A percentile compares a stretch with the other conserved stretches of the same genome.
Evolutionary conservation across 139 green algal species (phyloP).

Genomic region (Spirogloea muscicola): DNA sequence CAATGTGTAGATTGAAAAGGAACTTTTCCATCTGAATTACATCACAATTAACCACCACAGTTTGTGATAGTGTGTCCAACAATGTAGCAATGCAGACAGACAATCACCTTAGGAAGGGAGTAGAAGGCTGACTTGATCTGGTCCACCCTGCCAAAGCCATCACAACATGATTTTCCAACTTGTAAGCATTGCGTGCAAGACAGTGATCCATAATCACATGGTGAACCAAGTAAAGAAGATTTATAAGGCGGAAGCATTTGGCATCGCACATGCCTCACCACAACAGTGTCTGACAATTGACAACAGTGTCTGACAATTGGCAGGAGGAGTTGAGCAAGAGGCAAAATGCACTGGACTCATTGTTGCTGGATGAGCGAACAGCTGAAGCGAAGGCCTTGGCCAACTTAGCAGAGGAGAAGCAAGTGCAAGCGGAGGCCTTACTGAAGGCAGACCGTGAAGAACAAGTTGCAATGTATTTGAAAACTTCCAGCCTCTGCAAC

Average conservation of each 20-base stretch:
- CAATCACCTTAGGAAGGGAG: constrained; percentile 1
- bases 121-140: constrained; percentile 25
- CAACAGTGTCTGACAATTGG: not conserved
- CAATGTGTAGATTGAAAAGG: too few relatives aligned
- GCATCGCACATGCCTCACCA: too few relatives aligned
- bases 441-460: constrained; percentile 3
- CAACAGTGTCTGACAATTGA: too few relatives aligned
- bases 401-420: not conserved
- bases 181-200: not conserved
- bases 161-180: not conserved
- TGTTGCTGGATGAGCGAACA: not conserved
- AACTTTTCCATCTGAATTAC: too few relatives aligned
- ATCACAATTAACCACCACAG: too few relatives aligned
- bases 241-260: too few relatives aligned
- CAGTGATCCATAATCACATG: not conserved
- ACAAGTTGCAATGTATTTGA: constrained; percentile 5
- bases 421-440: not conserved
- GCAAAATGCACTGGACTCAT: not conserved
- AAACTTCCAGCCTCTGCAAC: not conserved
- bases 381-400: not conserved
- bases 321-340: not conserved
- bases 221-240: not conserved
- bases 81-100: not conserved
- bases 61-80: too few relatives aligned
- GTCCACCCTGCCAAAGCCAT: not conserved